phyloP scores from a whole-genome alignment of 140 eudicot genomes.

The Erigeron philadelphicus region DNA sequence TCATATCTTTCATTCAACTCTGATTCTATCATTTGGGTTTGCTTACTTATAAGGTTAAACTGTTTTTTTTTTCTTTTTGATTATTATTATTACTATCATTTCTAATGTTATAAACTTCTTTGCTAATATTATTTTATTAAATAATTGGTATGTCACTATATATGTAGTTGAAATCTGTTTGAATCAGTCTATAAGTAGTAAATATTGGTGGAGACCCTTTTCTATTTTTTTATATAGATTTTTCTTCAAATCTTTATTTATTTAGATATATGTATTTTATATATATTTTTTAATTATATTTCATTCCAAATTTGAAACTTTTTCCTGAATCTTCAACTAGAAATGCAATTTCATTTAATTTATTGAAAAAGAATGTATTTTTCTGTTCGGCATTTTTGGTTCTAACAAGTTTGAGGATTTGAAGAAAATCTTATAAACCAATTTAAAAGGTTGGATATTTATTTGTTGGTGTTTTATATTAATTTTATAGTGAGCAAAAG shows the following conservation, averaged over 20 bases:
- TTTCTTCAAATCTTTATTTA: background rate
- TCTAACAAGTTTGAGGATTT: background rate
- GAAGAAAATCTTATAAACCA: background rate
- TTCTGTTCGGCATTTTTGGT: background rate
- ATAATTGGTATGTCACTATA: background rate
- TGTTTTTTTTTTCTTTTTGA: conserved; percentile 9
- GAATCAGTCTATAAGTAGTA: conserved; percentile 19
- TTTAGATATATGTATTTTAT: background rate
- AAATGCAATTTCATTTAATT: too few species aligned
- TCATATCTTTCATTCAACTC: background rate
- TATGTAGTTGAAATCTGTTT: conserved; percentile 25
- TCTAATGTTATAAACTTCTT: background rate
- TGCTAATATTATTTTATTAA: conserved; percentile 1
- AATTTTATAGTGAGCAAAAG: too few species aligned
- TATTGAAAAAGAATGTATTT: background rate
- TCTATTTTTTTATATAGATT: conserved; percentile 6
- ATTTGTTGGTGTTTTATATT: too few species aligned
- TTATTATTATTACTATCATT: too few species aligned
- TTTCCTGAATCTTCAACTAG: conserved; percentile 11
- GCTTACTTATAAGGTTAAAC: conserved; percentile 19
- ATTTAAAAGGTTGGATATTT: too few species aligned
- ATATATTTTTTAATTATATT: too few species aligned
- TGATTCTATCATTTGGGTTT: conserved; percentile 22
- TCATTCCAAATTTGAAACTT: background rate
- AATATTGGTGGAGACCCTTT: background rate